A percentile compares a stretch with the other conserved stretches of the same genome.
Evolutionary conservation across 768 basidiomycete genomes (phyloP).

Genomic region (Rhodotorula kratochvilovae): DNA sequence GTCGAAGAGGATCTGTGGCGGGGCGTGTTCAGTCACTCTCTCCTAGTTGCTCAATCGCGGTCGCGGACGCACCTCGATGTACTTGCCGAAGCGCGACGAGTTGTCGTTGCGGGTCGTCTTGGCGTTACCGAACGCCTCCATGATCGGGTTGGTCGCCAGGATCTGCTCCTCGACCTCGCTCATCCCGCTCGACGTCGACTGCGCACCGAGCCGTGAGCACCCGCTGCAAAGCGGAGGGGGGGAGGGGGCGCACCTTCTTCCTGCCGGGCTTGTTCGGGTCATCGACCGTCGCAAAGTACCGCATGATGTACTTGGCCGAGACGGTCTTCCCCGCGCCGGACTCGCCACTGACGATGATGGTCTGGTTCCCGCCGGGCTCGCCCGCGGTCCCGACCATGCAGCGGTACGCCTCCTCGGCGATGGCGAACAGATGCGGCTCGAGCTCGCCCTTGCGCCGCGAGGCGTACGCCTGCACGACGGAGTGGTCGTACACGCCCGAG

Average conservation of each 20-base stretch:
- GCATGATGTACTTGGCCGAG: slow-evolving; percentile 98
- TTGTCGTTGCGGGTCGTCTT: slow-evolving; percentile 99
- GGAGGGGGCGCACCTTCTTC: slow-evolving; percentile 32
- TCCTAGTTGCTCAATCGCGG: neutral
- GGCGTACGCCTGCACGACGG: slow-evolving; percentile 94
- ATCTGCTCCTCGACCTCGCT: slow-evolving; percentile 97
- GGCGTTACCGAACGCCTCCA: slow-evolving; percentile 98
- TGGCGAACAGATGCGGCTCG: slow-evolving; percentile 96
- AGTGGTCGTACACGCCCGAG: slow-evolving; percentile 84
- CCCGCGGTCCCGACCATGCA: slow-evolving; percentile 78
- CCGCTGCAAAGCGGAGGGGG: neutral
- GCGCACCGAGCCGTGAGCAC: neutral
- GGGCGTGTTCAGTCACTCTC: neutral
- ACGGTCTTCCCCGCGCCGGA: slow-evolving; percentile 99
- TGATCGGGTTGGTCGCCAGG: slow-evolving; percentile 96
- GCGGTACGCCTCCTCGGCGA: slow-evolving; percentile 97
- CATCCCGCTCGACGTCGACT: slow-evolving; percentile 49
- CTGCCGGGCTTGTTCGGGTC: slow-evolving; percentile 59
- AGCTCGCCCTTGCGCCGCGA: slow-evolving; percentile 87
- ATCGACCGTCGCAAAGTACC: slow-evolving; percentile 96
- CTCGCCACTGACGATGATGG: slow-evolving; percentile 97
- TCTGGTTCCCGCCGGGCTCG: slow-evolving; percentile 67
- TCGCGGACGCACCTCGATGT: slow-evolving; percentile 76
- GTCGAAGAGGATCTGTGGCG: slow-evolving; percentile 86
- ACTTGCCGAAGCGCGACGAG: slow-evolving; percentile 97